phyloP scores from a whole-genome alignment of 2,329 filamentous ascomycete genomes.

The Juglanconis oblonga region DNA sequence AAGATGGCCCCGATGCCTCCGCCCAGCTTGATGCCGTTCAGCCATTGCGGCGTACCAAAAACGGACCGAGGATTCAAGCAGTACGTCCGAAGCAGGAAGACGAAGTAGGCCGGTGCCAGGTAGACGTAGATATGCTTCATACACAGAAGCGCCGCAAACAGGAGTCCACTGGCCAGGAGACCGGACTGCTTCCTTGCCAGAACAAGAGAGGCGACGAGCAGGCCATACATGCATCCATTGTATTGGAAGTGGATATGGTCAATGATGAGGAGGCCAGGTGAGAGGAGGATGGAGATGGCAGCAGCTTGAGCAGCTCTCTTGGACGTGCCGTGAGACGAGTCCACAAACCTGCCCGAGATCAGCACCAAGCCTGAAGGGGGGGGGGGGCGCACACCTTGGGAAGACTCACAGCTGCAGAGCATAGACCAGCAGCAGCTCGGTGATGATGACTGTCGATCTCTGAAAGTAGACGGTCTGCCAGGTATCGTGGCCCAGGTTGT shows the following conservation, averaged over 20 bases:
- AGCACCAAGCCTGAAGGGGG: not conserved
- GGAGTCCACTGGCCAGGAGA: constrained; percentile 72
- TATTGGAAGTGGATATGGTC: constrained; percentile 99
- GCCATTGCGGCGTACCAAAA: constrained; percentile 66
- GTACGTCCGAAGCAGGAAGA: constrained; percentile 85
- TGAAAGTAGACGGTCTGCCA: constrained; percentile 96
- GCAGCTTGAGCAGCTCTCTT: constrained; percentile 79
- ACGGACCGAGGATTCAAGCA: constrained; percentile 77
- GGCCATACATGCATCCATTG: constrained; percentile 93
- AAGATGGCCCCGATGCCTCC: constrained; percentile 69
- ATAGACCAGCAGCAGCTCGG: constrained; percentile 80
- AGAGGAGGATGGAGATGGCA: constrained; percentile 84
- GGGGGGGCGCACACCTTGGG: not conserved
- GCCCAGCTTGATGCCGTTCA: constrained; percentile 82
- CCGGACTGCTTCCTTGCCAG: constrained; percentile 74
- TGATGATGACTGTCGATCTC: constrained; percentile 78
- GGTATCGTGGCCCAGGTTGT: constrained; percentile 81
- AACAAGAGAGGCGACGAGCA: constrained; percentile 83
- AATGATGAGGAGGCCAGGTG: constrained; percentile 91
- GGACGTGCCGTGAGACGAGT: constrained; percentile 62
- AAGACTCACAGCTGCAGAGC: constrained; percentile 68
- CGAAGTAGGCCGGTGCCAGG: constrained; percentile 91
- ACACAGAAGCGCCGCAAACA: constrained; percentile 84
- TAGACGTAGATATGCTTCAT: constrained; percentile 99
- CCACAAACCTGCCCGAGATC: constrained; percentile 60